Base-by-base conservation (phyloP, 495 filamentous ascomycete genomes). In the Patellaria atrata region DNA sequence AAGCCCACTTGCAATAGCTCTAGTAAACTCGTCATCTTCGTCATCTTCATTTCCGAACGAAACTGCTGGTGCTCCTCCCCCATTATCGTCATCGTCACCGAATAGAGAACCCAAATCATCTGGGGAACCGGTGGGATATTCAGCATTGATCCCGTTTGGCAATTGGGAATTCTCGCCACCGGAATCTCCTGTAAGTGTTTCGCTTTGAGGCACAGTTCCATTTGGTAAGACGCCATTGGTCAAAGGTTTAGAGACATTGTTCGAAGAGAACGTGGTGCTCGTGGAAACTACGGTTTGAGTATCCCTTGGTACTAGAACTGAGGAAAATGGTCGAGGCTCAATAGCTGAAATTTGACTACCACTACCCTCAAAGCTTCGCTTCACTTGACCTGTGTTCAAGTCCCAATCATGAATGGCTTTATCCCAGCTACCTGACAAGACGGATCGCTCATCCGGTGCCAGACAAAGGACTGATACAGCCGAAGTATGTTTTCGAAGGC, bases 351-450 rank as follows among this genome's bases (percentile, higher is more conserved):
- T 83, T 48, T 99, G 89, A 1, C 77, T 64, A 3, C 78, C 82
- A 44, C 67, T 79, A 15, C 78, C 73, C 25, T 73, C 69, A 47
- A 85, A 99, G 10, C 64, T 63, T 18, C 83, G 73, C 31, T 72
- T 70, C 11, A 79, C 63, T 45, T 80, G 68, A 3, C 91, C 91
- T 2, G 75, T 89, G 44, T 96, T 83, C 21, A 99, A 54, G 51
- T 99, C 89, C 89, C 89, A 99, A 49, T 99, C 84, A 31, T 81
- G 71, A 5, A 96, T 73, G 12, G 68, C 73, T 58, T 92, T 94
- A 53, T 99, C 89, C 89, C 89, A 99, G 57, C 84, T 86, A 2
- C 89, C 89, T 10, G 85, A 94, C 3, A 99, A 61, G 23, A 94
- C 66, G 19, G 79, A 85, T 48, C 72, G 73, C 59, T 99, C 89